Conservation (phyloP, 495 filamentous ascomycete genomes). For the Venustampulla echinocandica region DNA sequence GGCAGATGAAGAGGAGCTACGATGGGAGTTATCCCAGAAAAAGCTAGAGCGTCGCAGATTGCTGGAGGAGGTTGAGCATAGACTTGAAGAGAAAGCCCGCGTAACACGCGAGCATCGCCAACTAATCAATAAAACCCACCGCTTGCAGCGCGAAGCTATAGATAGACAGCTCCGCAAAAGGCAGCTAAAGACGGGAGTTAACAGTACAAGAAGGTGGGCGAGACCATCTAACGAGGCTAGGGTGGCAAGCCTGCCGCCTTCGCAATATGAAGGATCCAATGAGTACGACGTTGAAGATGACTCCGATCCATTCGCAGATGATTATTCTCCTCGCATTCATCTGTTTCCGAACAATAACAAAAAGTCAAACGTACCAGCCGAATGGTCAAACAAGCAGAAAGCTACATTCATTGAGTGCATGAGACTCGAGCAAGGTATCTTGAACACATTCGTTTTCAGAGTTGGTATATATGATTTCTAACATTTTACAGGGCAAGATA, state of each 20-base stretch:
- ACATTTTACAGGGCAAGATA: conserved; percentile 3
- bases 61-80: no score
- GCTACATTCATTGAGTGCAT: background rate
- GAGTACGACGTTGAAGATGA: background rate
- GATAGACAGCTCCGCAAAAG: no score
- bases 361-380: background rate
- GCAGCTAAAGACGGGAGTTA: no score
- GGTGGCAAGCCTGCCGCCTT: background rate
- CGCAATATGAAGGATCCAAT: background rate
- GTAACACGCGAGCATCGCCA: no score
- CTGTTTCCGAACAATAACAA: conserved; percentile 4
- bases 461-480: background rate
- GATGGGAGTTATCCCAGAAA: no score
- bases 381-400: conserved; percentile 1
- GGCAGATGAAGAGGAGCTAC: no score
- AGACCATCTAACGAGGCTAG: no score
- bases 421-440: conserved; percentile 2
- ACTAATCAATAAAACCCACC: no score
- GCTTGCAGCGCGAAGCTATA: no score
- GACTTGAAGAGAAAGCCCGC: no score
- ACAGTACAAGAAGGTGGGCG: no score
- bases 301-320: background rate
- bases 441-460: background rate
- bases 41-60: no score
- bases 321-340: background rate